A percentile compares a stretch with the other conserved stretches of the same genome.
Evolutionary conservation across 2,329 filamentous ascomycete genomes (phyloP).

Genomic region (Xylaria sp.): DNA sequence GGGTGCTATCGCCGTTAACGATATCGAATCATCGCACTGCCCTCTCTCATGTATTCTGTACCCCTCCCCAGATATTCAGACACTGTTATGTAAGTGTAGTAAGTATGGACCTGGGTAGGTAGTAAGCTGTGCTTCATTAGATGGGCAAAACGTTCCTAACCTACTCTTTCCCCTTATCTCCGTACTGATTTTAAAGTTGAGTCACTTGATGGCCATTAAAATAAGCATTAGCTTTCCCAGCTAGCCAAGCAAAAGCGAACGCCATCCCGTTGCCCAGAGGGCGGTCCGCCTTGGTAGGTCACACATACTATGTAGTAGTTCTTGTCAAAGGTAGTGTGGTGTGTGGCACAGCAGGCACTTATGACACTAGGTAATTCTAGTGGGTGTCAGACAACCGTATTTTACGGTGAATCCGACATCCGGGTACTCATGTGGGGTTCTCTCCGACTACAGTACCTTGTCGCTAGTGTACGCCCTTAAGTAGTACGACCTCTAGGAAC

Average conservation of each 20-base stretch:
- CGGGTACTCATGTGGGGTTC: background rate
- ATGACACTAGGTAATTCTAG: background rate
- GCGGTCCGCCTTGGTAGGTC: background rate
- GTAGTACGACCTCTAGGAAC: conserved; percentile 6
- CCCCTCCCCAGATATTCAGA: background rate
- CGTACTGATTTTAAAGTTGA: background rate
- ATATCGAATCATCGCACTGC: conserved; percentile 5
- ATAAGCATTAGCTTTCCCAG: background rate
- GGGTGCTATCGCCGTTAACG: background rate
- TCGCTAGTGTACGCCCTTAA: background rate
- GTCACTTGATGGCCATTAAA: background rate
- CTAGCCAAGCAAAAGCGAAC: conserved; percentile 17
- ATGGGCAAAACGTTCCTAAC: background rate
- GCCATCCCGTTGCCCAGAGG: conserved; percentile 23
- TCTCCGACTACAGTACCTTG: background rate
- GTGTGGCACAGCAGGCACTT: conserved; percentile 13
- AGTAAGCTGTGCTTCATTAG: conserved; percentile 13
- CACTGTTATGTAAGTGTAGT: conserved; percentile 1
- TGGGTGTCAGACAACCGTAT: conserved; percentile 12
- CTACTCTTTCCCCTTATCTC: background rate
- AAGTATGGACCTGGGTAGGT: conserved; percentile 10
- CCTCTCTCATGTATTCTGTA: no score
- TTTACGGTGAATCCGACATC: conserved; percentile 24
- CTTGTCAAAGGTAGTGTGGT: background rate
- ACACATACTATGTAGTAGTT: background rate